These are phyloP conservation scores for Vararia minispora DNA, from an alignment of 768 basidiomycete species.

Conservation along the genomic window DNA sequence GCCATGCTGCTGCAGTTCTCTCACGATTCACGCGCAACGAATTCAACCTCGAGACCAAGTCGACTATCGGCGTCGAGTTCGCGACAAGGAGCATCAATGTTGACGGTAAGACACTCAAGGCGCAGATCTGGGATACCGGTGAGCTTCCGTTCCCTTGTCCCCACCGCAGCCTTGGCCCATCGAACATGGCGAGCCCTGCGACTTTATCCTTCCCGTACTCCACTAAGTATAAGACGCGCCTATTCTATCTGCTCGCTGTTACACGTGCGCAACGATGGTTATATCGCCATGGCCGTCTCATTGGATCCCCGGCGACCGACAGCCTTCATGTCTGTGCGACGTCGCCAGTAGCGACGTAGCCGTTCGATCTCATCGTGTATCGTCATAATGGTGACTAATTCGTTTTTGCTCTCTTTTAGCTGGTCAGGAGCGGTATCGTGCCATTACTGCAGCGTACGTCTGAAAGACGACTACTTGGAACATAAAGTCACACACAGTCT, in stretches of 20 bases:
- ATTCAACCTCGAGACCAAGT: constrained; percentile 98
- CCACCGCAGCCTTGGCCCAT: not conserved
- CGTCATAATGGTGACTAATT: no score
- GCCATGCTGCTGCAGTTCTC: constrained; percentile 52
- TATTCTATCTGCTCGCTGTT: no score
- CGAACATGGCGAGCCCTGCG: no score
- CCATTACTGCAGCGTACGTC: constrained; percentile 89
- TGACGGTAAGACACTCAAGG: constrained; percentile 96
- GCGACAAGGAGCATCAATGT: constrained; percentile 92
- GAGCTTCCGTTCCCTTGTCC: constrained; percentile 20
- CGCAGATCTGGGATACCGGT: constrained; percentile 99
- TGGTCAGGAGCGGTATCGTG: constrained; percentile 94
- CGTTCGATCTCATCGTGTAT: no score
- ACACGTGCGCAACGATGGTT: no score
- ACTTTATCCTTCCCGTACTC: no score
- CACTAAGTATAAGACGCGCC: no score
- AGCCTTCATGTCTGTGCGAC: no score
- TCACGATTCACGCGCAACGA: constrained; percentile 99
- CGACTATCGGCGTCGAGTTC: constrained; percentile 98
- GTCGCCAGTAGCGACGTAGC: no score
- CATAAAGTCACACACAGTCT: not conserved
- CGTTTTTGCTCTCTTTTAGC: constrained; percentile 34
- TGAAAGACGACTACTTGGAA: no score
- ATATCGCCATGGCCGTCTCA: no score
- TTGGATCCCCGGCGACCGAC: no score